Evolutionary conservation across 352 stramenopile species (phyloP).

Genomic region (Globisporangium heterothallicum): DNA sequence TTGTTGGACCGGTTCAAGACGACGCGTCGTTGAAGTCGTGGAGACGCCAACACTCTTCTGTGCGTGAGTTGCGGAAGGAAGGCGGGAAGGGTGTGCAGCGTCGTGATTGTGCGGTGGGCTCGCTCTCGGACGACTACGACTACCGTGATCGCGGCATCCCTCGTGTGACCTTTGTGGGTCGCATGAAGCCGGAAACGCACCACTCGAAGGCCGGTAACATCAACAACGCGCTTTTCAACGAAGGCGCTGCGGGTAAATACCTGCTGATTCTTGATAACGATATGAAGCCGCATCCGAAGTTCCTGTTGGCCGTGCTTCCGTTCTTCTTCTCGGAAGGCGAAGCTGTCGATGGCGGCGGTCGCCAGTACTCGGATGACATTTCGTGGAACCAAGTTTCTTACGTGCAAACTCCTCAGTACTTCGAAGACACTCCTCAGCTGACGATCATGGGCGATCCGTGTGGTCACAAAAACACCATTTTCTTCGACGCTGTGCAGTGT

Average conservation of each 20-base stretch:
- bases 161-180: conserved; percentile 81
- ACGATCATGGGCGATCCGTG: conserved; percentile 84
- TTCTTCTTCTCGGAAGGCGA: conserved; percentile 90
- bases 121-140: conserved; percentile 86
- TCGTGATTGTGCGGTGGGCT: conserved; percentile 82
- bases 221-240: conserved; percentile 89
- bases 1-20: conserved; percentile 72
- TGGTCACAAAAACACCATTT: conserved; percentile 89
- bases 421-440: conserved; percentile 81
- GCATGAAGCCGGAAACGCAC: conserved; percentile 86
- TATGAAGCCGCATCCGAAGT: conserved; percentile 90
- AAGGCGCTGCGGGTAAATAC: conserved; percentile 86
- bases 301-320: conserved; percentile 76
- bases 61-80: conserved; percentile 79
- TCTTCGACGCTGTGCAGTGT: conserved; percentile 87
- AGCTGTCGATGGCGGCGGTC: conserved; percentile 73
- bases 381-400: conserved; percentile 88
- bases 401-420: conserved; percentile 89
- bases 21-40: conserved; percentile 76
- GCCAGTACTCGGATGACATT: conserved; percentile 87
- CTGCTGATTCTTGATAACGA: conserved; percentile 90
- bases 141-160: conserved; percentile 86
- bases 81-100: conserved; percentile 75
- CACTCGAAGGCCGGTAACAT: conserved; percentile 92
- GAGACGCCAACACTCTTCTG: conserved; percentile 83